A percentile compares a stretch with the other conserved stretches of the same genome.
Evolutionary conservation across 352 stramenopile genomes (phyloP).

Genomic region (Pythium pyrilobum): DNA sequence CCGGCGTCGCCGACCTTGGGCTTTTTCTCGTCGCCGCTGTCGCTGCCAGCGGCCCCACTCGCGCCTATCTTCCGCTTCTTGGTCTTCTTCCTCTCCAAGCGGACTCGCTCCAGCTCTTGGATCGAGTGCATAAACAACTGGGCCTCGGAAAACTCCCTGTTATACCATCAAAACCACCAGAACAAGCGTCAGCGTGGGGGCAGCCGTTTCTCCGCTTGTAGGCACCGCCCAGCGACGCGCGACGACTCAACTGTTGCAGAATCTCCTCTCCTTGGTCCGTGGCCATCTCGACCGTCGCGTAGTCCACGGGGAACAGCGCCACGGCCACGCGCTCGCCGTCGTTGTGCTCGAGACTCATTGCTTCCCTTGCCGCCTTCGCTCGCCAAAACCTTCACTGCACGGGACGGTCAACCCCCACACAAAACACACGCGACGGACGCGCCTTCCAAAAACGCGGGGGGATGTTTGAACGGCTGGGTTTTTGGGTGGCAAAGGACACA

Average conservation of each 20-base stretch:
- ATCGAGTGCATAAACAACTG: slow-evolving; percentile 83
- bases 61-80: slow-evolving; percentile 36
- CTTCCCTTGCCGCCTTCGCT: slow-evolving; percentile 1
- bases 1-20: slow-evolving; percentile 8
- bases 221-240: background rate
- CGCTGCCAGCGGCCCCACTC: background rate
- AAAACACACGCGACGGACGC: background rate
- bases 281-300: slow-evolving; percentile 73
- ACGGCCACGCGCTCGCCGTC: slow-evolving; percentile 47
- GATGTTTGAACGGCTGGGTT: slow-evolving; percentile 5
- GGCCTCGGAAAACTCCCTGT: slow-evolving; percentile 76
- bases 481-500: slow-evolving; percentile 15
- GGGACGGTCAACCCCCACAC: background rate
- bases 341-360: slow-evolving; percentile 40
- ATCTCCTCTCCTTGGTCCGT: slow-evolving; percentile 78
- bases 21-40: slow-evolving; percentile 22
- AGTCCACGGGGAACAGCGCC: slow-evolving; percentile 77
- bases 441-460: slow-evolving; percentile 19
- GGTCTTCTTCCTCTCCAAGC: slow-evolving; percentile 55
- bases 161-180: slow-evolving; percentile 1
- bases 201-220: background rate
- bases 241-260: slow-evolving; percentile 52
- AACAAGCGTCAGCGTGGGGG: background rate
- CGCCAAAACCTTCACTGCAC: too few relatives aligned
- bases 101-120: slow-evolving; percentile 66